These are phyloP conservation scores for Chamaecyparis obtusa DNA, from an alignment of 75 land plant genomes.

Conservation along the genomic window DNA sequence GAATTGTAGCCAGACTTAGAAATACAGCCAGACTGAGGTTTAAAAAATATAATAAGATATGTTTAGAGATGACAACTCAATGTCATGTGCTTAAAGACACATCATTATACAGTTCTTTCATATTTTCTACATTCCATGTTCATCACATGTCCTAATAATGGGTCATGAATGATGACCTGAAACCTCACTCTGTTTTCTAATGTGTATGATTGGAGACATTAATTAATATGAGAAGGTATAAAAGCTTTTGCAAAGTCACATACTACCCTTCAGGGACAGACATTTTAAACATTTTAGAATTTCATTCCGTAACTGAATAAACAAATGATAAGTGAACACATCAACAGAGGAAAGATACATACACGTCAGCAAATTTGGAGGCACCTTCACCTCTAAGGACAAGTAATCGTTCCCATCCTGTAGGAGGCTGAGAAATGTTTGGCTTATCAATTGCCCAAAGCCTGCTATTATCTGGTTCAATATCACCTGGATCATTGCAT, in stretches of 20 bases:
- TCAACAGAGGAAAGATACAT: conserved; percentile 21
- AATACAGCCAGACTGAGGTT: no score
- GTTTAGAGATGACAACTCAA: not conserved
- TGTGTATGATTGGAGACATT: not conserved
- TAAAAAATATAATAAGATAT: no score
- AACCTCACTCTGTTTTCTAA: not conserved
- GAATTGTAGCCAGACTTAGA: not conserved
- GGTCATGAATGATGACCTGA: no score
- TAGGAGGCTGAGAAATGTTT: conserved; percentile 74
- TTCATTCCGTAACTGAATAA: not conserved
- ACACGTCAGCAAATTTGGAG: conserved; percentile 85
- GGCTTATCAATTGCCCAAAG: conserved; percentile 95
- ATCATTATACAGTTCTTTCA: not conserved
- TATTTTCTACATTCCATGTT: not conserved
- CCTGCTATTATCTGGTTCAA: conserved; percentile 57
- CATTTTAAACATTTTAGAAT: no score
- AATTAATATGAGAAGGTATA: not conserved
- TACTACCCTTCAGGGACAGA: no score
- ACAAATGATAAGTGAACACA: not conserved
- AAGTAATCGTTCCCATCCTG: conserved; percentile 73
- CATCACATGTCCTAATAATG: no score
- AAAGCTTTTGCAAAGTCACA: not conserved
- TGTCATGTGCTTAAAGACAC: not conserved
- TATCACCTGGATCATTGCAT: conserved; percentile 71
- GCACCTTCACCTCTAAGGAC: conserved; percentile 69